Evolutionary conservation across 148 eudicot species (phyloP).

Genomic region (Camellia sinensis): DNA sequence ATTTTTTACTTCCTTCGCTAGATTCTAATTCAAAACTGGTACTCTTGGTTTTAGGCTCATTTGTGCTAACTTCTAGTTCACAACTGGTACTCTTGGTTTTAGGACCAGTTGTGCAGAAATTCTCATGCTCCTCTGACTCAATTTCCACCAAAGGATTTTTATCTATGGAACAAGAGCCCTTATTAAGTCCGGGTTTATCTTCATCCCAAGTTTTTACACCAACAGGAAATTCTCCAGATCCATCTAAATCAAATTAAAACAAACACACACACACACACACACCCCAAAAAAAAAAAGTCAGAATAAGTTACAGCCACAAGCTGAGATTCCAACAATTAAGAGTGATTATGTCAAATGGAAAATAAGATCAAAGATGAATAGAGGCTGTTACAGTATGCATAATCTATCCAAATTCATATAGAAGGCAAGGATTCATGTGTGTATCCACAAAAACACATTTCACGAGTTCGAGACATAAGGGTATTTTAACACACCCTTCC

Average conservation of each 20-base stretch:
- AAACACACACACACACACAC: not conserved
- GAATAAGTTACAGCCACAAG: not conserved
- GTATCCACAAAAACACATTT: not conserved
- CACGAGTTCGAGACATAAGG: not conserved
- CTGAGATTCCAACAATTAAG: not conserved
- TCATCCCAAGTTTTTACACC: conserved; percentile 50
- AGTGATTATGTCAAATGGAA: not conserved
- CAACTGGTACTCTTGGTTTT: conserved; percentile 16
- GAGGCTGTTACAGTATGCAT: not conserved
- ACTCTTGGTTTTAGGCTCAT: conserved; percentile 22
- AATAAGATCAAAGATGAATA: not conserved
- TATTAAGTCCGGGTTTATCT: conserved; percentile 28
- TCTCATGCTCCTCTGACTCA: conserved; percentile 26
- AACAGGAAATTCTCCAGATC: conserved; percentile 32
- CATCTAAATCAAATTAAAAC: conserved; percentile 40
- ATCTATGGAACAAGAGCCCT: conserved; percentile 21
- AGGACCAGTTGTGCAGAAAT: conserved; percentile 23
- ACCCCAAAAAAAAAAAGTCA: not conserved
- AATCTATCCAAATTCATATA: not conserved
- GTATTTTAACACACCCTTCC: not conserved
- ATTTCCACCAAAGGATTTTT: conserved; percentile 20
- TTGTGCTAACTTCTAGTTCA: conserved; percentile 19
- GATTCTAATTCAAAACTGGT: conserved; percentile 19
- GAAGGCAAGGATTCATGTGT: not conserved
- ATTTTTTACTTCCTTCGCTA: conserved; percentile 6